Conservation (phyloP, 495 filamentous ascomycete genomes). For the Penicillium fimorum region DNA sequence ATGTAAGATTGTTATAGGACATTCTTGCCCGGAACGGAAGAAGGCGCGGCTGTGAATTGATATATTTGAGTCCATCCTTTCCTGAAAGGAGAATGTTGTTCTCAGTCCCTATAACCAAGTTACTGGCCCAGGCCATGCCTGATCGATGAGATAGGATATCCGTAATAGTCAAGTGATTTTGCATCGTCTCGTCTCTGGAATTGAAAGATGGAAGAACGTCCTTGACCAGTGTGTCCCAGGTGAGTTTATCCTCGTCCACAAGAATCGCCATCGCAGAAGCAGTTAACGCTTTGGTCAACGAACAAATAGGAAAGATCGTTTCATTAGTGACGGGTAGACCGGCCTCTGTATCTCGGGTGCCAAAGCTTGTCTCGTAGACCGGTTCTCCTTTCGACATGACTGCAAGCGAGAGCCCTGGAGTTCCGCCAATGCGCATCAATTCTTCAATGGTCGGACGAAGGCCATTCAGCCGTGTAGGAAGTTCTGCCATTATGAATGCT, state of each 20-base stretch:
- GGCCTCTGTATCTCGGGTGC: background rate
- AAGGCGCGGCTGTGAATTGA: background rate
- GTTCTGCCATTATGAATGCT: too few species aligned
- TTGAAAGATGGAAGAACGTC: background rate
- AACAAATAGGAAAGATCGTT: background rate
- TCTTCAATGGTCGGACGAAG: background rate
- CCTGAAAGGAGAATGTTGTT: background rate
- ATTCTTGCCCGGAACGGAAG: background rate
- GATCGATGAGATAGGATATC: background rate
- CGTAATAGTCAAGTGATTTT: background rate
- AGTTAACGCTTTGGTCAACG: background rate
- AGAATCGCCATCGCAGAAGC: background rate
- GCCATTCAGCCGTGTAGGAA: background rate
- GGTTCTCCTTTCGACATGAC: background rate
- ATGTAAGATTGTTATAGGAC: background rate
- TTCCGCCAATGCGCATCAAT: background rate
- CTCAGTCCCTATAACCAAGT: background rate
- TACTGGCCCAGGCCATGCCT: background rate
- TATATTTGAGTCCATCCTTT: background rate
- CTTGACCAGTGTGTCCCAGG: background rate
- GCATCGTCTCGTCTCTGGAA: background rate
- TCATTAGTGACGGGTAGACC: background rate
- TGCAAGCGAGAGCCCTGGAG: background rate
- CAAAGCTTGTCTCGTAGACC: background rate
- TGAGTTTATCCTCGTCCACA: background rate